Base-by-base conservation (phyloP, 148 eudicot species). In the Amaranthus cruentus region DNA sequence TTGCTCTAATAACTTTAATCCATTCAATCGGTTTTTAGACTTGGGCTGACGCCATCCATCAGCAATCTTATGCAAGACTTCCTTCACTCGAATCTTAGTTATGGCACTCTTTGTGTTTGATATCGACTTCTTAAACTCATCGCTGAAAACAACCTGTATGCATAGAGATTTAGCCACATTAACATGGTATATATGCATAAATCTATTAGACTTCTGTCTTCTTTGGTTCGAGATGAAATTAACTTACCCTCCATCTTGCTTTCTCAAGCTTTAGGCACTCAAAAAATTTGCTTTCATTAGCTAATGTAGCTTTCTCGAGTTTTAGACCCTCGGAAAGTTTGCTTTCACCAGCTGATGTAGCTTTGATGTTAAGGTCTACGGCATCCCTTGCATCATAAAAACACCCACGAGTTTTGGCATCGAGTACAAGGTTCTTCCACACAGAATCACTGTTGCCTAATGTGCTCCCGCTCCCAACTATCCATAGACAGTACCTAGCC, bases 401-500 rank as follows among this genome's bases (percentile, higher is more conserved):
- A 64, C 84, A 81, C 12, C 84, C 82, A n/a, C 88, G 76, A 15
- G 49, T 59, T 73, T 71, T 78, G 49, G 86, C 86, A 80, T 85
- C 77, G 14, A 12, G 15, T 11, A 85, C 81, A 9, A 85, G 70
- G 13, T 60, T 76, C 66, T 68, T 70, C 83, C 87, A 84, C 6
- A 84, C 81, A 6, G 83, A 52, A 55, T 72, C 76, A 62, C 91
- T 85, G 14, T 75, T 83, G 9, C 28, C 57, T 63, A 87, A 47
- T 21, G 91, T 87, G n/a, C 62, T 60, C 53, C 75, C 87, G 55
- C 78, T 76, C 49, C 91, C 91, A 50, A 87, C 52, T 73, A 85
- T 78, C 91, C 87, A 87, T 44, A 85, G 77, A 73, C 88, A 83
- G 70, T 84, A 77, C 75, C 87, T 88, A 52, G 97, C 93, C 12